A percentile compares a stretch with the other conserved stretches of the same genome.
phyloP scores from a whole-genome alignment of 805 yeast genomes.

The Metschnikowia baotianmanensis region DNA sequence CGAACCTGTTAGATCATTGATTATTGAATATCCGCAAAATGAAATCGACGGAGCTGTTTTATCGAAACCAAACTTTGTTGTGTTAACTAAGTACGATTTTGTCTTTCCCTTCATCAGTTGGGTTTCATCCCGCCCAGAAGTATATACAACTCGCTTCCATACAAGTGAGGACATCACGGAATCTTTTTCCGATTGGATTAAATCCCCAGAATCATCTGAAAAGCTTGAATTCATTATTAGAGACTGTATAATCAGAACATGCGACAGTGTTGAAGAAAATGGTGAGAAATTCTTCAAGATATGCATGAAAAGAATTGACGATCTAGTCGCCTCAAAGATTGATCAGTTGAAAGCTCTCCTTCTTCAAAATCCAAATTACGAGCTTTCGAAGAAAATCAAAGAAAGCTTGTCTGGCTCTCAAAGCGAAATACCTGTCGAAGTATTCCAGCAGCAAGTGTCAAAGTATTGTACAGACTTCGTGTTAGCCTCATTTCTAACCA shows the following conservation, averaged over 20 bases:
- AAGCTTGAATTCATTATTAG: slow-evolving; percentile 1
- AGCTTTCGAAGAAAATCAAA: slow-evolving; percentile 20
- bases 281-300: slow-evolving; percentile 41
- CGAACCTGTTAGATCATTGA: slow-evolving; percentile 18
- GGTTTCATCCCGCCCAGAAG: slow-evolving; percentile 6
- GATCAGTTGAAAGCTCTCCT: slow-evolving; percentile 32
- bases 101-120: slow-evolving; percentile 11
- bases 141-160: slow-evolving; percentile 12
- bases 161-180: slow-evolving; percentile 15
- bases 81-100: slow-evolving; percentile 13
- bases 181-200: slow-evolving; percentile 6
- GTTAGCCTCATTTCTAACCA: slow-evolving; percentile 41
- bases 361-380: slow-evolving; percentile 11
- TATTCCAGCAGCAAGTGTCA: slow-evolving; percentile 34
- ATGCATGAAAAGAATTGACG: slow-evolving; percentile 35
- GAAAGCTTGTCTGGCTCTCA: slow-evolving; percentile 21
- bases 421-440: slow-evolving; percentile 30
- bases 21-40: slow-evolving; percentile 7
- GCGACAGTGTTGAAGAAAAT: slow-evolving; percentile 33
- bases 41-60: slow-evolving; percentile 9
- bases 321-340: slow-evolving; percentile 40
- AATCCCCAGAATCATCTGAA: not conserved
- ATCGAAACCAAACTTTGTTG: slow-evolving; percentile 11
- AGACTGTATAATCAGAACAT: slow-evolving; percentile 18
- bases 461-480: slow-evolving; percentile 47